Evolutionary conservation across 495 filamentous ascomycete genomes (phyloP).

Genomic region (Hypomontagnella monticulosa): DNA sequence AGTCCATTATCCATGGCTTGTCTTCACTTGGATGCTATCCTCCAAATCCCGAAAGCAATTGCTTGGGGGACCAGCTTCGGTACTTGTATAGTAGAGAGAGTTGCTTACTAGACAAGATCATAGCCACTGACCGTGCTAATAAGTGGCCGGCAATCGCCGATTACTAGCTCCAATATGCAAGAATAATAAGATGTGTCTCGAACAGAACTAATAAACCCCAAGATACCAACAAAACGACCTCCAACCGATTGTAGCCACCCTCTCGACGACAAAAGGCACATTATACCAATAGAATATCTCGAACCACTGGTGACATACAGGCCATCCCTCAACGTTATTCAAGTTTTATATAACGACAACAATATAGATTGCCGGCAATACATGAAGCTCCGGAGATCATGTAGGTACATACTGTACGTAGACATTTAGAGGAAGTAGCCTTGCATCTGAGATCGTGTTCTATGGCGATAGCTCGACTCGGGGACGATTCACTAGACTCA

Average conservation of each 20-base stretch:
- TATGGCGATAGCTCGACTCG: conserved; percentile 13
- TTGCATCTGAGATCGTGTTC: neutral
- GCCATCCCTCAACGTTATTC: neutral
- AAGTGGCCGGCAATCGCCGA: conserved; percentile 31
- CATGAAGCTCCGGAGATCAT: conserved; percentile 20
- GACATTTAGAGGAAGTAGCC: neutral
- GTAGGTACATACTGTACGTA: neutral
- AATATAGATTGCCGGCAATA: conserved; percentile 13
- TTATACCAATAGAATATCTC: neutral
- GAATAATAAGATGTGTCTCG: conserved; percentile 23
- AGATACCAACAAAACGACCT: conserved; percentile 7
- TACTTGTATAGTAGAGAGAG: conserved; percentile 10
- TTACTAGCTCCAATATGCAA: conserved; percentile 39
- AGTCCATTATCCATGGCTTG: conserved; percentile 30
- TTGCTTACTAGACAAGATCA: conserved; percentile 33
- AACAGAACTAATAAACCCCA: conserved; percentile 1
- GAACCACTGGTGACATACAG: neutral
- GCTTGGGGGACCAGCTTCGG: conserved; percentile 9
- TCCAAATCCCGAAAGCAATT: conserved; percentile 30
- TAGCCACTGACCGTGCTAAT: conserved; percentile 21
- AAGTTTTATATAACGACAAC: neutral
- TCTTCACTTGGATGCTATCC: conserved; percentile 21
- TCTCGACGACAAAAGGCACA: neutral
- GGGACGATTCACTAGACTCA: conserved; percentile 1
- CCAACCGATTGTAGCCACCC: conserved; percentile 18